Evolutionary conservation across 2,329 filamentous ascomycete species (phyloP), one percentile per base, ranked within the genome.

Genomic region (Aspergillus sp.): DNA sequence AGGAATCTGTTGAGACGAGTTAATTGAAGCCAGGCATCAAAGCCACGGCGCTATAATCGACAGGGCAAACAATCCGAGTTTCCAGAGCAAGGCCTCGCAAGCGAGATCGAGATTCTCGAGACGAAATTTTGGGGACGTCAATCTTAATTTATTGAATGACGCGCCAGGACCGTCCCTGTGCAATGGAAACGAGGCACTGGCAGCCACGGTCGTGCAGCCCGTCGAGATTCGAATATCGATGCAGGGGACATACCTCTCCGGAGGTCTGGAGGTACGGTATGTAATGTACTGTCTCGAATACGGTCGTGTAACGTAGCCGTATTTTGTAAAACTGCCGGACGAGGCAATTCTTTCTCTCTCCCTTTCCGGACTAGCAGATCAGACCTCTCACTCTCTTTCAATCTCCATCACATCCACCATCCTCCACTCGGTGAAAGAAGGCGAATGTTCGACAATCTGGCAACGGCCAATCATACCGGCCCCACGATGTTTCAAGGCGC

Each of bases 81-180:
- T 24, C 24, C 34, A 22, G 47, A 24, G 22, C 39, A 20, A 17
- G 44, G 27, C 4, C n/a, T n/a, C 3, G 5, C 24, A 24, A 50
- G 11, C 34, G 47, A 50, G 30, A 8, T n/a, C 33, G 41, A 13
- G n/a, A 39, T 15, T 6, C 17, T 30, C 22, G 13, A 37, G 34
- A 37, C 9, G 12, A 11, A 15, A 46, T 5, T 30, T 19, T 40
- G 20, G 45, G 52, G 22, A 40, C 20, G 45, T 27, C 22, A 49
- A 45, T 33, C 37, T 49, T 49, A 40, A 56, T 56, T 22, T 30
- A 56, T 51, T 33, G 24, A 37, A 39, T 34, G 30, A 8, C 30
- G 12, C 49, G 30, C 33, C 30, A 49, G 40, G 48, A 24, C 20
- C 19, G 41, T 15, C 34, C 30, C 30, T 56, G 54, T 51, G 54